Evolutionary conservation across 2,329 filamentous ascomycete genomes (phyloP), one percentile per base, ranked within the genome.

Genomic region (Microdochium paspali): DNA sequence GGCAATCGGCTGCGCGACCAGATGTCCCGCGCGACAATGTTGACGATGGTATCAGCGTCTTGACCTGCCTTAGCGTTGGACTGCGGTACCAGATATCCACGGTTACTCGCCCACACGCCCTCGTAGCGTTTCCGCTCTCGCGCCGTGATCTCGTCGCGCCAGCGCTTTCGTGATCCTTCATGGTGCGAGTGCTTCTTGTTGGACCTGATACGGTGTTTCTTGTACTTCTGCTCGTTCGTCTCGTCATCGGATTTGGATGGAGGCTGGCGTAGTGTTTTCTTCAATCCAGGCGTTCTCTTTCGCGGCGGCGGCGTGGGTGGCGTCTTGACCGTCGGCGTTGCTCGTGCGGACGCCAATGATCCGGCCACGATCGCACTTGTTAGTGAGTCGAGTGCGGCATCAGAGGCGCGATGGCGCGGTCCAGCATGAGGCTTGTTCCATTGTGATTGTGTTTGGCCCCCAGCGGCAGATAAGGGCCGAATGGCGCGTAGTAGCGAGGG

Each of bases 41-140:
- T 85, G 28, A 75, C 72, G 3, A 91, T 82, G 43, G 76, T 71
- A 13, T 79, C 73, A 1, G 65, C 64, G 50, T 30, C 53, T 23
- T 35, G 46, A 6, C 42, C 47, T 21, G 35, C 32, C 20, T 48
- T 25, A 10, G 46, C 44, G 12, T 30, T 42, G 25, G 50, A 54
- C 2, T 50, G 56, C 18, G 15, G 56, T 2, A 76, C 60, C 9
- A 79, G 65, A 0, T 80, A 49, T 0, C 87, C 87, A 44, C 81
- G 79, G 57, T 93, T 93, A 39, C 85, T 87, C 1, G 87, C 87
- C 86, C 87, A 93, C 1, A 93, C 77, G 2, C 85, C 87, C 62
- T 91, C 87, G 62, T 93, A 93, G 1, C 87, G 76, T 58, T 85
- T 86, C n/a, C 85, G 72, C 59, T 93, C 86, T 4, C 79, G 71